Evolutionary conservation across 768 basidiomycete genomes (phyloP).

Genomic region (Podaxis carcinomalis): DNA sequence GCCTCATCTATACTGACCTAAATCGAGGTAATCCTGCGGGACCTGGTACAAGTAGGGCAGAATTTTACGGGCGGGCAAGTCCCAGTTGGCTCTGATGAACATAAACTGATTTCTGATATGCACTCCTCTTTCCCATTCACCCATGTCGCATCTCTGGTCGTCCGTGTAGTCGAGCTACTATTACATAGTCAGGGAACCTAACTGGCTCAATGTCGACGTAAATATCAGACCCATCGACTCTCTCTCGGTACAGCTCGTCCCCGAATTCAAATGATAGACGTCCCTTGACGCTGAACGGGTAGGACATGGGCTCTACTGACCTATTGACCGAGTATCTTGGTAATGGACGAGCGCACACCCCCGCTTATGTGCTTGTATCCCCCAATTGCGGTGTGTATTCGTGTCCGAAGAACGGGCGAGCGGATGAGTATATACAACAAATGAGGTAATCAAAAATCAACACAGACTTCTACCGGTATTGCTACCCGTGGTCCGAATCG

Average conservation of each 20-base stretch:
- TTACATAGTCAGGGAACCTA: conserved; percentile 22
- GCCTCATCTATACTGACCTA: conserved; percentile 22
- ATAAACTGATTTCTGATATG: neutral
- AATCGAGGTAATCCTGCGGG: conserved; percentile 20
- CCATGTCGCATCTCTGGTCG: neutral
- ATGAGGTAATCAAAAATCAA: too few relatives aligned
- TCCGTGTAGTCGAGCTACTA: conserved; percentile 17
- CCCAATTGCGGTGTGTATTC: too few relatives aligned
- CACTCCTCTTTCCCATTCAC: too few relatives aligned
- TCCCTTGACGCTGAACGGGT: neutral
- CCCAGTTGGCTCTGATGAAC: neutral
- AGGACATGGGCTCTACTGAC: conserved; percentile 19
- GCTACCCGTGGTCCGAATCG: too few relatives aligned
- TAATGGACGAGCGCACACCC: too few relatives aligned
- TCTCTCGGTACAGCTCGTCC: conserved; percentile 15
- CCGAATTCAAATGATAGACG: neutral
- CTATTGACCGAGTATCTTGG: too few relatives aligned
- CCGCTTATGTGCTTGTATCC: too few relatives aligned
- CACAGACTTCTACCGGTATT: too few relatives aligned
- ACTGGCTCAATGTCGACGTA: conserved; percentile 22
- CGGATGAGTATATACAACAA: too few relatives aligned
- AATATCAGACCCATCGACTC: conserved; percentile 15
- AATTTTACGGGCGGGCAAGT: conserved; percentile 18
- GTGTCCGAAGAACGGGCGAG: too few relatives aligned
- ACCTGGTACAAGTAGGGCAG: conserved; percentile 20